Evolutionary conservation across 441 rosid genomes (phyloP), one percentile per base, ranked within the genome.

Genomic region (Eruca vesicaria): DNA sequence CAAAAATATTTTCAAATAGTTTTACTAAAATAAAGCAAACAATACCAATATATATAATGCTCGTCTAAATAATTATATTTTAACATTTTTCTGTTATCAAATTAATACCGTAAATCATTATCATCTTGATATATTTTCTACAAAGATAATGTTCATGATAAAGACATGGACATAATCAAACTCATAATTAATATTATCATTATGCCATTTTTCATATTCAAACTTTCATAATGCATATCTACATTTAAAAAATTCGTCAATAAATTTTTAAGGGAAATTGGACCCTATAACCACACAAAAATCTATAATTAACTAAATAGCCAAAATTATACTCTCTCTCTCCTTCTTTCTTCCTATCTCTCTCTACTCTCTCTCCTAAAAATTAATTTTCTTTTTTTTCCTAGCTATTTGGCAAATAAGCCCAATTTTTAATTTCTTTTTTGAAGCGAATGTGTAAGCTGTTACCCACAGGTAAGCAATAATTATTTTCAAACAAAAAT

Each of bases 381-480:
- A n/a, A n/a, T n/a, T n/a, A n/a, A n/a, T n/a, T n/a, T n/a, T n/a
- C n/a, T n/a, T n/a, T n/a, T n/a, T n/a, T n/a, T n/a, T n/a, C n/a
- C n/a, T n/a, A n/a, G n/a, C n/a, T n/a, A n/a, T n/a, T n/a, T n/a
- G n/a, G n/a, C n/a, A n/a, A n/a, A n/a, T n/a, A n/a, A n/a, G n/a
- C n/a, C n/a, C n/a, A n/a, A n/a, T n/a, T n/a, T 55, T 23, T 14
- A 21, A 12, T 67, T 78, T 53, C 5, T 53, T 7, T 55, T 61
- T 72, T 31, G 11, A 16, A 72, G 10, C 59, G 77, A 72, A 72
- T 72, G 66, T 66, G 5, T 41, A 72, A 78, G 77, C 74, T 78
- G 77, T 78, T 72, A 38, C 69, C 74, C 78, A 78, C 26, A 67
- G 26, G 15, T 66, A 29, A 41, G 61, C 70, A 67, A 67, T 31